Evolutionary conservation across 2,329 filamentous ascomycete species (phyloP).

Genomic region (Colletotrichum sp.): DNA sequence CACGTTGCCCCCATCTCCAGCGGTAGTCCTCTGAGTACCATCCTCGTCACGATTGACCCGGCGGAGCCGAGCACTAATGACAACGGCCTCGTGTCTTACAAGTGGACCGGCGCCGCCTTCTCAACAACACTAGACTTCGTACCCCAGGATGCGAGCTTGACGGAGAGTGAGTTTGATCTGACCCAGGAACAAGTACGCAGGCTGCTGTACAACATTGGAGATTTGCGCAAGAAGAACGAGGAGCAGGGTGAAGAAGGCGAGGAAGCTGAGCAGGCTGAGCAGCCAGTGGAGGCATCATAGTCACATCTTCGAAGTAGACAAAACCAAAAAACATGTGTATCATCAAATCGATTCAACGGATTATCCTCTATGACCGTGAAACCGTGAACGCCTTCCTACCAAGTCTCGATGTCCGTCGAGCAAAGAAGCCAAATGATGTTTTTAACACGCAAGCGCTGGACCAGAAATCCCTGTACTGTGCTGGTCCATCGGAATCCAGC

Average conservation of each 20-base stretch:
- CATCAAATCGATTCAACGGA: conserved; percentile 21
- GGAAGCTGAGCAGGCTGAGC: neutral
- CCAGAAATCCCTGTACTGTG: conserved; percentile 13
- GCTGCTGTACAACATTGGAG: conserved; percentile 52
- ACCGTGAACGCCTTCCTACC: conserved; percentile 13
- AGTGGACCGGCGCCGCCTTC: conserved; percentile 23
- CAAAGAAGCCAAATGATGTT: conserved; percentile 15
- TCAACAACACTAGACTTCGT: conserved; percentile 8
- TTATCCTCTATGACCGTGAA: conserved; percentile 22
- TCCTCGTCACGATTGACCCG: conserved; percentile 48
- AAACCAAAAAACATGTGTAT: neutral
- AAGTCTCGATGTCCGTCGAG: conserved; percentile 23
- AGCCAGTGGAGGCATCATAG: neutral
- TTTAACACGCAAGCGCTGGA: conserved; percentile 13
- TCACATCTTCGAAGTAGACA: neutral
- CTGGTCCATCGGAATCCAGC: conserved; percentile 9
- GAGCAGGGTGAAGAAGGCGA: conserved; percentile 30
- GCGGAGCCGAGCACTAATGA: conserved; percentile 24
- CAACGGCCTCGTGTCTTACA: conserved; percentile 25
- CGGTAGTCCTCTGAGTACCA: conserved; percentile 25
- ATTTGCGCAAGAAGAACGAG: conserved; percentile 48
- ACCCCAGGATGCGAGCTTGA: conserved; percentile 5
- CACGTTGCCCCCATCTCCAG: conserved; percentile 45
- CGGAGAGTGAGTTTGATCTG: conserved; percentile 35
- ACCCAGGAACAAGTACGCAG: conserved; percentile 41